Evolutionary conservation across 768 basidiomycete genomes (phyloP).

Genomic region (Pisolithus sp.): DNA sequence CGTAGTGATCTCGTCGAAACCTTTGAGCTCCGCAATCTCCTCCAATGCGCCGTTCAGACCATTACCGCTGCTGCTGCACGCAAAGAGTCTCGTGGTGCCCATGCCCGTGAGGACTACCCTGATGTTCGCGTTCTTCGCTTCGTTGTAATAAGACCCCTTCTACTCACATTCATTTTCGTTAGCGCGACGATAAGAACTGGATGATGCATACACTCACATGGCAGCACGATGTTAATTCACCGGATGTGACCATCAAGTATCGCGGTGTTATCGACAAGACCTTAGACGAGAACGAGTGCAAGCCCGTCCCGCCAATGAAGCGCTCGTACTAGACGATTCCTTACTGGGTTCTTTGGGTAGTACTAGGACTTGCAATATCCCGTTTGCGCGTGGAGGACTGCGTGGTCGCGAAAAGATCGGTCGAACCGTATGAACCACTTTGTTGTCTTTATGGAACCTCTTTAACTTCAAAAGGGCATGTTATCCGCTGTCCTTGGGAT

Average conservation of each 20-base stretch:
- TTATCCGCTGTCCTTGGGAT: too few species aligned
- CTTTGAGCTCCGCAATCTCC: slow-evolving; percentile 90
- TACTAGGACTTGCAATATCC: too few species aligned
- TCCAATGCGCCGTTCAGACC: slow-evolving; percentile 94
- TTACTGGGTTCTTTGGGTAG: too few species aligned
- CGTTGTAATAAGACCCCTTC: background rate
- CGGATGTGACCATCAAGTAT: slow-evolving; percentile 86
- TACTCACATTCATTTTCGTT: slow-evolving; percentile 1
- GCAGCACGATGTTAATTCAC: slow-evolving; percentile 69
- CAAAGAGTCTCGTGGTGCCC: slow-evolving; percentile 96
- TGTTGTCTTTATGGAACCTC: too few species aligned
- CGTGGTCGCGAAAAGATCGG: too few species aligned
- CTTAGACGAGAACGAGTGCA: slow-evolving; percentile 95
- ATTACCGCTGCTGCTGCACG: slow-evolving; percentile 89
- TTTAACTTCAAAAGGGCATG: too few species aligned
- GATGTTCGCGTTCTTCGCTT: slow-evolving; percentile 47
- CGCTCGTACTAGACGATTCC: slow-evolving; percentile 68
- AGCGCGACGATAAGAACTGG: slow-evolving; percentile 92
- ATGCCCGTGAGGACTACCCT: slow-evolving; percentile 97
- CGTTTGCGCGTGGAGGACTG: too few species aligned
- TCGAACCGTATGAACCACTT: too few species aligned
- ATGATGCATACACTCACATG: slow-evolving; percentile 97
- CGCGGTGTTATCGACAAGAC: slow-evolving; percentile 80
- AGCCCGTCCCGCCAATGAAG: slow-evolving; percentile 95
- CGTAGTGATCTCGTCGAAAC: slow-evolving; percentile 92